Base-by-base conservation (phyloP, 495 filamentous ascomycete species). In the Talaromyces stipitatus region DNA sequence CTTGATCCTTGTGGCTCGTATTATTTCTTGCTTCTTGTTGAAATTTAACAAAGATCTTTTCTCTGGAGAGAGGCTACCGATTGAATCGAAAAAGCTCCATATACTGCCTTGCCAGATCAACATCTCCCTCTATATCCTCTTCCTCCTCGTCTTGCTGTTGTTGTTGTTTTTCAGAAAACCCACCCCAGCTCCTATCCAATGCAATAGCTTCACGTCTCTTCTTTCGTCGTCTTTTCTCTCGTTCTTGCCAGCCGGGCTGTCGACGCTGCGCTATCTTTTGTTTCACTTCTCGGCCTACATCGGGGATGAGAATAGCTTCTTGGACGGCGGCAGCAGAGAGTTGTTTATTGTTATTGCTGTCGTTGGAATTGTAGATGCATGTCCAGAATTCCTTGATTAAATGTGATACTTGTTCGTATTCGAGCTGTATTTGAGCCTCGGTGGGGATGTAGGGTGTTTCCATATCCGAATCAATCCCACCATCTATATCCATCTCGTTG, bases 1-100 rank as follows among this genome's bases (percentile, higher is more conserved):
- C n/a, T n/a, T n/a, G n/a, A n/a, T n/a, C n/a, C n/a, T n/a, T n/a
- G n/a, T n/a, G n/a, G n/a, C n/a, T n/a, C n/a, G n/a, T n/a, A n/a
- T n/a, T n/a, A n/a, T n/a, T n/a, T n/a, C n/a, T n/a, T n/a, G n/a
- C n/a, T n/a, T n/a, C n/a, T n/a, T n/a, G n/a, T n/a, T n/a, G n/a
- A n/a, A n/a, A n/a, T n/a, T n/a, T n/a, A n/a, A n/a, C n/a, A n/a
- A n/a, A n/a, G n/a, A n/a, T n/a, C n/a, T n/a, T n/a, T n/a, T n/a
- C n/a, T n/a, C n/a, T n/a, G n/a, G 9, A 23, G 22, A 26, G 14
- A 8, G 20, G 14, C 61, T 51, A 77, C 43, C 75, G 70, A 60
- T 77, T 76, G 54, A 77, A 76, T 41, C 75, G 64, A 53, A 76
- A 64, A 30, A 76, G 71, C 64, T 77, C 74, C 75, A 76, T 75